Conservation (phyloP, 441 rosid genomes). For the Brassica balearica region DNA sequence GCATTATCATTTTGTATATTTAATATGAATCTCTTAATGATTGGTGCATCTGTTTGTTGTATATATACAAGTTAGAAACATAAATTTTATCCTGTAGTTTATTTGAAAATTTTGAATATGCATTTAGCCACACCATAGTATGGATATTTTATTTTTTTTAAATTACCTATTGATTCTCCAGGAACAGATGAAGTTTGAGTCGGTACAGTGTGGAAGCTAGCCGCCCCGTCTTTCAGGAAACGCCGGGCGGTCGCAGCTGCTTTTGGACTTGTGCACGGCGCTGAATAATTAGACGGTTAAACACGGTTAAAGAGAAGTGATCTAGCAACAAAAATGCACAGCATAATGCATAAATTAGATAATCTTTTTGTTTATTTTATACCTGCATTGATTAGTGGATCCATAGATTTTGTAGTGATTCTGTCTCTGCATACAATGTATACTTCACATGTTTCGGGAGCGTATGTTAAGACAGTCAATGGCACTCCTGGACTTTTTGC, state of each 20-base stretch:
- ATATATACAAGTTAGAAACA: background rate
- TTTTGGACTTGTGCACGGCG: conserved; percentile 28
- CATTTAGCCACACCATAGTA: background rate
- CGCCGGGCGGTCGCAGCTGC: conserved; percentile 15
- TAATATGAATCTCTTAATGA: background rate
- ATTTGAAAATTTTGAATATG: conserved; percentile 1
- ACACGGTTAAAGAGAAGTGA: background rate
- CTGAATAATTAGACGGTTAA: conserved; percentile 26
- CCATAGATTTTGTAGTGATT: conserved; percentile 47
- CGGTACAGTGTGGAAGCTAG: conserved; percentile 33
- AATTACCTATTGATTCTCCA: conserved; percentile 24
- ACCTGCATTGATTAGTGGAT: conserved; percentile 37
- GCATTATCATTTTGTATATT: background rate
- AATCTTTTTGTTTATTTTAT: background rate
- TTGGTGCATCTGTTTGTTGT: background rate
- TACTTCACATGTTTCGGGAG: conserved; percentile 43
- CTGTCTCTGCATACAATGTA: conserved; percentile 46
- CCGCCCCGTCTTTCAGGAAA: conserved; percentile 29
- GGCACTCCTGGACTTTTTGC: conserved; percentile 37
- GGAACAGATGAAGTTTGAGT: conserved; percentile 26
- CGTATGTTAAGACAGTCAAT: conserved; percentile 40
- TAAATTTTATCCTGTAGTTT: background rate
- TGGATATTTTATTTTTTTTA: too few relatives aligned
- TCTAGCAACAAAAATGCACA: background rate
- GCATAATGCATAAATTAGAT: background rate